Base-by-base conservation (phyloP, 2,329 filamentous ascomycete genomes). In the Pseudocercospora vitis region DNA sequence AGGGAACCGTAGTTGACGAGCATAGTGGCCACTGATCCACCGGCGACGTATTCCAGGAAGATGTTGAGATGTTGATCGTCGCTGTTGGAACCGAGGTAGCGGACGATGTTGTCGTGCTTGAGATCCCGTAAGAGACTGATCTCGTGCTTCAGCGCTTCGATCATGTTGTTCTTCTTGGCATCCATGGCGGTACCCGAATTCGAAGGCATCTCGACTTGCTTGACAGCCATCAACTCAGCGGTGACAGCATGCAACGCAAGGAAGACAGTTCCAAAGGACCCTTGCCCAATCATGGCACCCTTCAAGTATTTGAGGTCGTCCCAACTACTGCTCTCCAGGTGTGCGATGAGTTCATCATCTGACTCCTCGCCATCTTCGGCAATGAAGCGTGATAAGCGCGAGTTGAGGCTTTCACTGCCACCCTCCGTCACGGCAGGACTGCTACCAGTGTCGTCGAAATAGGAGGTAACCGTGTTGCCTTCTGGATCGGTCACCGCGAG, bases 221-320 rank as follows among this genome's bases (percentile, higher is more conserved):
- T 99, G 56, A 99, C 94, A 18, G 94, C 94, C 78, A 99, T 90
- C 37, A 99, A 86, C 74, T 97, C 94, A 67, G 92, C 94, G 14
- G 94, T 99, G 50, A 99, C 88, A 47, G 94, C 89, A 70, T 99
- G 94, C 26, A 99, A 80, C 21, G 94, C 94, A 45, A 99, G 81
- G 73, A 95, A 99, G 49, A 99, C 94, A 64, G 87, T 91, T 66
- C 94, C 94, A 67, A 99, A 99, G 3, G 91, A 96, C 59, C 94
- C 94, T 73, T 96, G 91, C 26, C 94, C 94, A 62, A 99, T 99
- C 59, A 97, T 79, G 26, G 92, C 91, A 68, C 94, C 94, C 77
- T 97, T 96, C 91, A 99, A 97, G 89, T 95, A 99, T 72, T 96
- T 95, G 76, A 92, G 88, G 59, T 96, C 91, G 61, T 95, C 91